Evolutionary conservation across 1,139 yeast genomes (phyloP), one percentile per base, ranked within the genome.

Genomic region (Arxiozyma slooffiae): DNA sequence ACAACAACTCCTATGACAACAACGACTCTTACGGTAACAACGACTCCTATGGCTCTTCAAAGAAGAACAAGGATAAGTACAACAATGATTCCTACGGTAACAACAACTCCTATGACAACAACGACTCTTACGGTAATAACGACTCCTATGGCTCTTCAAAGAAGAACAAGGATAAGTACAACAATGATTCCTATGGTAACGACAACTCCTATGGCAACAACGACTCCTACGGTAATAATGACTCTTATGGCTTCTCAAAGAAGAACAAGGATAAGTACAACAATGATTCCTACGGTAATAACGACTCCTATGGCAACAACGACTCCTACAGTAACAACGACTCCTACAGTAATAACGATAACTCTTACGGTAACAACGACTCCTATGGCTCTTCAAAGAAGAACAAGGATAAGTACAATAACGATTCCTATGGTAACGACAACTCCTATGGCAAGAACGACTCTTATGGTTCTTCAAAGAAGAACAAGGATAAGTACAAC

Each of bases 281-380:
- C 36, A 66, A 61, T 52, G 43, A 51, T 3, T 48, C 44, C 8
- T 46, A 55, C 22, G 65, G 68, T 23, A 49, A 58, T 46, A 67
- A 64, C 18, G 59, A 55, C 21, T 51, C 62, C 17, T 48, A 55
- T 11, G 54, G 58, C 22, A 44, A 59, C 23, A 57, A 57, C 36
- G 65, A 61, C 41, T 66, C 44, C n/a, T n/a, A n/a, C n/a, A 48
- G 50, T 41, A 41, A 49, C 21, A 54, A 52, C 46, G 44, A 52
- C 43, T 47, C 49, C 41, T 50, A 57, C 14, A 52, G 55, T 26
- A 55, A 55, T 18, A 48, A 54, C 44, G 50, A 44, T 11, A 40
- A 47, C 18, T 59, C 64, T 16, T 61, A 59, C 34, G 63, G 63
- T 30, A 54, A n/a, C n/a, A 46, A 53, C 21, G 46, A 47, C 18